Evolutionary conservation across 2,329 filamentous ascomycete genomes (phyloP).

Genomic region (Pestalotiopsis sp.): DNA sequence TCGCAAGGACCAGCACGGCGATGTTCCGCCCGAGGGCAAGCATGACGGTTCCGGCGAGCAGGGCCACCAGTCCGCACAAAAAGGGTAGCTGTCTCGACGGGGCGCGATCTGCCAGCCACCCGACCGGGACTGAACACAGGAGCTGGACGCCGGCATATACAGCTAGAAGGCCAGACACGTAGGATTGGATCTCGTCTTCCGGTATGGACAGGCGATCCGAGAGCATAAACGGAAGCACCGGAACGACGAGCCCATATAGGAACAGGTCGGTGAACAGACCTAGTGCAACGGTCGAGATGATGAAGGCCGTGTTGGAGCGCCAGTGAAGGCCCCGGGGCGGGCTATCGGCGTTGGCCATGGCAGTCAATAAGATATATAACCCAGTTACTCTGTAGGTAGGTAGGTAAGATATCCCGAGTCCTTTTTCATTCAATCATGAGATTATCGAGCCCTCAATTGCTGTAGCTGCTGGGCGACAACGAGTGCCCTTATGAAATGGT

Average conservation of each 20-base stretch:
- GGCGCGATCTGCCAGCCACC: slow-evolving; percentile 57
- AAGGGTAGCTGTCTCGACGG: slow-evolving; percentile 60
- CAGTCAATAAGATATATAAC: not conserved
- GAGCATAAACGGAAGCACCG: slow-evolving; percentile 61
- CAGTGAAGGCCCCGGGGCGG: slow-evolving; percentile 36
- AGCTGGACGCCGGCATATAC: slow-evolving; percentile 57
- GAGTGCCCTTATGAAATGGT: no score
- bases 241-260: slow-evolving; percentile 61
- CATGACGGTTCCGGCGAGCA: slow-evolving; percentile 57
- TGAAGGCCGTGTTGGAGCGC: slow-evolving; percentile 63
- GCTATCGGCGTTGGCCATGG: slow-evolving; percentile 2
- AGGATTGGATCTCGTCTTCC: slow-evolving; percentile 49
- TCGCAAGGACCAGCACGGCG: slow-evolving; percentile 50
- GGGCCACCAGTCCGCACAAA: slow-evolving; percentile 53
- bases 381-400: no score
- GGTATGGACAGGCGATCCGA: slow-evolving; percentile 51
- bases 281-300: slow-evolving; percentile 57
- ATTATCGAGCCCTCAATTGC: no score
- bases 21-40: slow-evolving; percentile 54
- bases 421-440: no score
- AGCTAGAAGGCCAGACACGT: slow-evolving; percentile 56
- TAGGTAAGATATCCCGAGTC: no score
- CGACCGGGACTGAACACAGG: slow-evolving; percentile 52
- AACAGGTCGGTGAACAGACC: slow-evolving; percentile 63
- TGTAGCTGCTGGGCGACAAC: no score